Percentiles rank a stretch among this genome's conserved stretches.
phyloP scores from a whole-genome alignment of 352 stramenopile species.

The Pythium folliculosum region DNA sequence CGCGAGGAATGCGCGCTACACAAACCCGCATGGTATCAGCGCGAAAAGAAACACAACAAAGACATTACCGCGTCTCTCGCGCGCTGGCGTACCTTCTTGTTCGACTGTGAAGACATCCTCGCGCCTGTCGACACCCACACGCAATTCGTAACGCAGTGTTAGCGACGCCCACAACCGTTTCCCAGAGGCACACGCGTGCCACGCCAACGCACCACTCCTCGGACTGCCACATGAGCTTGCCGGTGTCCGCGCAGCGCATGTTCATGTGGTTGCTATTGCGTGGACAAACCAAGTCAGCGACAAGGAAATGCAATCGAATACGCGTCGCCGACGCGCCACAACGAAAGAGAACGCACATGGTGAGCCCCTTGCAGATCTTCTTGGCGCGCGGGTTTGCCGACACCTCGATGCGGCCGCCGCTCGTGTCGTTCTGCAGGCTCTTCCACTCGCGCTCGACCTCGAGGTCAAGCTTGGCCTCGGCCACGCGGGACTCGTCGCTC shows the following conservation, averaged over 20 bases:
- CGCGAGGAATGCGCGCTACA: slow-evolving; percentile 66
- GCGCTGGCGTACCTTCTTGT: slow-evolving; percentile 53
- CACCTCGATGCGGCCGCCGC: slow-evolving; percentile 65
- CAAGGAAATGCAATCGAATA: not conserved
- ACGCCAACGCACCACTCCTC: slow-evolving; percentile 58
- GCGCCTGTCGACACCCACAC: slow-evolving; percentile 33
- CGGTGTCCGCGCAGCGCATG: slow-evolving; percentile 82
- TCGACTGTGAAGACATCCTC: slow-evolving; percentile 69
- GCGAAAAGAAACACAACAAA: not conserved
- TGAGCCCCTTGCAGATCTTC: slow-evolving; percentile 71
- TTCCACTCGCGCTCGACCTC: slow-evolving; percentile 88
- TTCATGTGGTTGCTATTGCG: slow-evolving; percentile 84
- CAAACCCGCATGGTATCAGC: not conserved
- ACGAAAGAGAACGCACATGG: slow-evolving; percentile 46
- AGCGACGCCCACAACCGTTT: no score
- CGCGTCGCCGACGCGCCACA: no score
- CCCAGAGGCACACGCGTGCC: no score
- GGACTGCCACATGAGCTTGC: slow-evolving; percentile 83
- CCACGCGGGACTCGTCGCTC: slow-evolving; percentile 48
- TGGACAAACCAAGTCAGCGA: not conserved
- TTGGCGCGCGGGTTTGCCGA: slow-evolving; percentile 64
- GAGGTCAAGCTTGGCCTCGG: slow-evolving; percentile 76
- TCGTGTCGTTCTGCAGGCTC: slow-evolving; percentile 58
- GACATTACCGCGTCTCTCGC: no score
- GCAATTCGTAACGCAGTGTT: not conserved